A percentile compares a stretch with the other conserved stretches of the same genome.
These are phyloP conservation scores for Solanum tarijense DNA, from an alignment of 257 asterid genomes.

Conservation along the genomic window DNA sequence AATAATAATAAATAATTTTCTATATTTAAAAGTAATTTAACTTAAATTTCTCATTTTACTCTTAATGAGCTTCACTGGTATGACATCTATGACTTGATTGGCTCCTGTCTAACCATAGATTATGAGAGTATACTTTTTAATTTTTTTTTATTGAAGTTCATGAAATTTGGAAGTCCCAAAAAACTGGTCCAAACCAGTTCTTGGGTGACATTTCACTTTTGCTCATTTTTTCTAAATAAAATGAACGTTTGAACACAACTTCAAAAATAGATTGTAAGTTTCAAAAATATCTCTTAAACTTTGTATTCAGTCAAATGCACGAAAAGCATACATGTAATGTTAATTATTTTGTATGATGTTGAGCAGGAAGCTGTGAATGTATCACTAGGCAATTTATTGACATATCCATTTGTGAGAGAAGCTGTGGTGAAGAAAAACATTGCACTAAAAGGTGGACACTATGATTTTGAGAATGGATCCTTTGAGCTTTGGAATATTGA, in stretches of 20 bases:
- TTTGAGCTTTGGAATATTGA: conserved; percentile 81
- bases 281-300: neutral
- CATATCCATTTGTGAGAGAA: conserved; percentile 79
- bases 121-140: neutral
- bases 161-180: neutral
- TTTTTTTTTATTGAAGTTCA: no score
- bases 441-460: conserved; percentile 66
- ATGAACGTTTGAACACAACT: neutral
- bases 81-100: neutral
- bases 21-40: no score
- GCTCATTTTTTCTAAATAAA: neutral
- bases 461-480: conserved; percentile 67
- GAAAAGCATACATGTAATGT: neutral
- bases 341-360: neutral
- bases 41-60: no score
- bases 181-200: neutral
- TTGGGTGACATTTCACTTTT: no score
- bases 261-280: neutral
- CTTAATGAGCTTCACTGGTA: neutral
- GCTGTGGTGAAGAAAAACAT: conserved; percentile 49
- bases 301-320: neutral
- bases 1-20: no score
- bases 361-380: conserved; percentile 83
- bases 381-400: conserved; percentile 55
- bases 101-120: neutral